A percentile compares a stretch with the other conserved stretches of the same genome.
Conservation (phyloP, 2,329 filamentous ascomycete species). For the Scedosporium apiospermum region DNA sequence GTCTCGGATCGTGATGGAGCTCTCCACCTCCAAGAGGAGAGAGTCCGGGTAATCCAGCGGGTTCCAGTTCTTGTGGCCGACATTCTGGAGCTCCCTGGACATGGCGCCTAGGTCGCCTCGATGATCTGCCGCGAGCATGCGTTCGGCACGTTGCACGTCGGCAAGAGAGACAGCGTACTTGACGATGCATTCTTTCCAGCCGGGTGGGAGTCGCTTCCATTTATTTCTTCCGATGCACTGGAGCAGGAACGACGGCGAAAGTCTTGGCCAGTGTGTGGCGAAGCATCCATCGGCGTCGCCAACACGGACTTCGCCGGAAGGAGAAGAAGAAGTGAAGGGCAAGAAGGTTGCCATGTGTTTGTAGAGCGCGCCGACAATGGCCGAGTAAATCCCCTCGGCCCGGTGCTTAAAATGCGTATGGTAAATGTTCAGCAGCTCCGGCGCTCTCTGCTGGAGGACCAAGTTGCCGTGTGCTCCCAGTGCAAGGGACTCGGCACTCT, state of each 20-base stretch:
- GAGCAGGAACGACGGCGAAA: conserved; percentile 24
- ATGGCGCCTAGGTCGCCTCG: conserved; percentile 21
- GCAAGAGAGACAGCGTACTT: conserved; percentile 30
- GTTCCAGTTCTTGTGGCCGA: conserved; percentile 47
- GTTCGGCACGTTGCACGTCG: conserved; percentile 28
- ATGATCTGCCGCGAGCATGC: conserved; percentile 21
- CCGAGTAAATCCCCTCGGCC: background rate
- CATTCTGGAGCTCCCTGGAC: conserved; percentile 33
- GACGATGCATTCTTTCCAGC: conserved; percentile 26
- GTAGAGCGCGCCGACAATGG: background rate
- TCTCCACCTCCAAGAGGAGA: conserved; percentile 56
- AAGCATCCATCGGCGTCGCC: background rate
- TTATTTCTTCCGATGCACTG: conserved; percentile 18
- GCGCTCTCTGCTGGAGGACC: background rate
- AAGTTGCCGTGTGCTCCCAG: background rate
- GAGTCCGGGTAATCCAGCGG: conserved; percentile 44
- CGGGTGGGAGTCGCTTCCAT: conserved; percentile 17
- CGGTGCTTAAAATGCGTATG: background rate
- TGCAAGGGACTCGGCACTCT: background rate
- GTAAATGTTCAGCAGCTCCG: background rate
- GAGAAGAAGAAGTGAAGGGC: background rate
- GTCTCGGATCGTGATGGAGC: conserved; percentile 47
- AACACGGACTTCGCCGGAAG: background rate
- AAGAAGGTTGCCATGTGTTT: background rate
- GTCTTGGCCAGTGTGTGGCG: conserved; percentile 14